A percentile compares a stretch with the other conserved stretches of the same genome.
These are phyloP conservation scores for Alternaria metachromatica DNA, from an alignment of 2,329 filamentous ascomycete genomes.

Conservation along the genomic window DNA sequence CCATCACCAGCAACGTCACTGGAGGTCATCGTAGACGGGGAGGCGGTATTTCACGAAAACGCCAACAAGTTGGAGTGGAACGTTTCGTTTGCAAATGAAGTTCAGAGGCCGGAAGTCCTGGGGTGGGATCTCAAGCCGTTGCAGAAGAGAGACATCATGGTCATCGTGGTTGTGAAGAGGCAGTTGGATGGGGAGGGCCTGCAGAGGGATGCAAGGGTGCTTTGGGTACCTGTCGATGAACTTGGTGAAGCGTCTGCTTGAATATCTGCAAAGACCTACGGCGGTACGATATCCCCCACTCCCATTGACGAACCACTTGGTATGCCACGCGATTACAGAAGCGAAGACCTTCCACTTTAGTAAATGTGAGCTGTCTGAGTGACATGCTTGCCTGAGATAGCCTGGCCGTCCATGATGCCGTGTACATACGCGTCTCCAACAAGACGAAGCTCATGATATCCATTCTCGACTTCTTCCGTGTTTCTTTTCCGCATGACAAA, in stretches of 20 bases:
- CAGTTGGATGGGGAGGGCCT: constrained; percentile 7
- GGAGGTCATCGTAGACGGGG: constrained; percentile 30
- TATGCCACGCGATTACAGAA: background rate
- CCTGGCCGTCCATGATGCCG: background rate
- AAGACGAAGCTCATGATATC: background rate
- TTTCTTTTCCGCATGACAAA: background rate
- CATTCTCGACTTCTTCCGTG: background rate
- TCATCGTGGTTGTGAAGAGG: constrained; percentile 27
- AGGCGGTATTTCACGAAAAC: background rate
- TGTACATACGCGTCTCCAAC: background rate
- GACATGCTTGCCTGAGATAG: background rate
- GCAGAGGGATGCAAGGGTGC: background rate
- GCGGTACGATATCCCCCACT: background rate
- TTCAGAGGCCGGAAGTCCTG: constrained; percentile 12
- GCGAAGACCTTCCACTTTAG: background rate
- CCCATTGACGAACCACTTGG: background rate
- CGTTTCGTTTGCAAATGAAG: constrained; percentile 10
- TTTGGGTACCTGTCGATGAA: background rate
- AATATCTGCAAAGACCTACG: background rate
- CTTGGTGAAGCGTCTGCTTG: background rate
- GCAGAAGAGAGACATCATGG: constrained; percentile 22
- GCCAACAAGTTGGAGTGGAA: constrained; percentile 8
- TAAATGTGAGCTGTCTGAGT: background rate
- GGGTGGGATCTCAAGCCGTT: constrained; percentile 38
- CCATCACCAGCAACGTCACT: constrained; percentile 2